These are phyloP conservation scores for Zoysia matrella DNA, from an alignment of 202 grass and related monocot species.

Conservation along the genomic window DNA sequence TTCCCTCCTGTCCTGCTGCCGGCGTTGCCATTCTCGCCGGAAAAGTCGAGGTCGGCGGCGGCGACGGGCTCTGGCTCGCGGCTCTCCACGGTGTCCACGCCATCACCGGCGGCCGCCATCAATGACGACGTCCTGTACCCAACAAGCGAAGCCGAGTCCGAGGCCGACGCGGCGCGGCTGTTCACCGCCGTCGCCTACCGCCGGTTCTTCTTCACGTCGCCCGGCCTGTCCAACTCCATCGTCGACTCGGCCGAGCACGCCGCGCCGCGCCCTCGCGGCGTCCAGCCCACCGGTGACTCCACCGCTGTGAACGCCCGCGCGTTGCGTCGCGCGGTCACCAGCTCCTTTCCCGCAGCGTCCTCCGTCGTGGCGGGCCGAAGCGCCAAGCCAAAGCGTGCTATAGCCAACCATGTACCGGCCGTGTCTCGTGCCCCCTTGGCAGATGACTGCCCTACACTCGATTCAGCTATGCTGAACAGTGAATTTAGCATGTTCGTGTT, in stretches of 20 bases:
- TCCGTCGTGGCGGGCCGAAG: not conserved
- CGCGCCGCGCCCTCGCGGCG: not conserved
- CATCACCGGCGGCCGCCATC: conserved; percentile 51
- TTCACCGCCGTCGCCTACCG: conserved; percentile 72
- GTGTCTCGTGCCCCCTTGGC: too few species aligned
- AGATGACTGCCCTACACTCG: too few species aligned
- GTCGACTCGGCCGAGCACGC: conserved; percentile 58
- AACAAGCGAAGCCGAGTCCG: conserved; percentile 19
- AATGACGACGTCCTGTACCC: conserved; percentile 50
- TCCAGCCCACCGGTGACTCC: too few species aligned
- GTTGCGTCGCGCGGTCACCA: not conserved
- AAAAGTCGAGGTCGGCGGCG: conserved; percentile 30
- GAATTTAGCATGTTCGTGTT: too few species aligned
- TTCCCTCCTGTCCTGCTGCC: conserved; percentile 50
- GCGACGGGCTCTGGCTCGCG: conserved; percentile 39
- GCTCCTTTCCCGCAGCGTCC: not conserved
- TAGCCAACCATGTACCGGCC: too few species aligned
- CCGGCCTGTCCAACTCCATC: conserved; percentile 79
- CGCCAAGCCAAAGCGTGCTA: not conserved
- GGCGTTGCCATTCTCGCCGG: not conserved
- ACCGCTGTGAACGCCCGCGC: not conserved
- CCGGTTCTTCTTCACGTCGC: conserved; percentile 60
- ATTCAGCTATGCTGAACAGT: too few species aligned
- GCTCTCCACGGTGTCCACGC: conserved; percentile 41
- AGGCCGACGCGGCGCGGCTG: conserved; percentile 38